These are phyloP conservation scores for Coemansia aciculifera DNA, from an alignment of 192 early-diverging fungal genomes.

Conservation along the genomic window DNA sequence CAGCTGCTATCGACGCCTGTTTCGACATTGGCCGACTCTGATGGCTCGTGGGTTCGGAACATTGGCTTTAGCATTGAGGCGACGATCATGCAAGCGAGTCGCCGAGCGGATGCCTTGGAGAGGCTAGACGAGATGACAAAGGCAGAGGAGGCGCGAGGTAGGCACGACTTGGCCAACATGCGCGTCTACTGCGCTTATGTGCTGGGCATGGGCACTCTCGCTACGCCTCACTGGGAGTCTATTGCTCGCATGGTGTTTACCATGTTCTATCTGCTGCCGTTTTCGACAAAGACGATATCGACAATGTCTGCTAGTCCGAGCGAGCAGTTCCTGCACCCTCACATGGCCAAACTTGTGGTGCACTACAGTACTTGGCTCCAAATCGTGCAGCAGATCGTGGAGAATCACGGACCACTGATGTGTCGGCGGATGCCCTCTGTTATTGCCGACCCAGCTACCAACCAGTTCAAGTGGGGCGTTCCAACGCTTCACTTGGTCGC, in stretches of 20 bases:
- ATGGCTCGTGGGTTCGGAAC: conserved; percentile 46
- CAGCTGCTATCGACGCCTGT: conserved; percentile 30
- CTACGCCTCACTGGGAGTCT: conserved; percentile 30
- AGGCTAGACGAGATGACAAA: conserved; percentile 34
- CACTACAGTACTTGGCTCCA: conserved; percentile 45
- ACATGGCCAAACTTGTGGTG: conserved; percentile 16
- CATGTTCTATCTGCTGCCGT: conserved; percentile 47
- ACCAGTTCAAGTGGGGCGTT: conserved; percentile 50
- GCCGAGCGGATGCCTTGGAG: conserved; percentile 38
- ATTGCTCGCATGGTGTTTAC: conserved; percentile 41
- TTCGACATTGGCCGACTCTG: conserved; percentile 27
- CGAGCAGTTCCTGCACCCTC: conserved; percentile 4
- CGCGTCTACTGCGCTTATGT: conserved; percentile 40
- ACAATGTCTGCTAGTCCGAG: neutral
- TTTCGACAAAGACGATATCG: conserved; percentile 22
- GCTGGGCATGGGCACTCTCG: conserved; percentile 34
- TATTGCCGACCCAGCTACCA: conserved; percentile 37
- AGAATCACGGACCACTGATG: conserved; percentile 39
- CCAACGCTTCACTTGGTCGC: conserved; percentile 42
- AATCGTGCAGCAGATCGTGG: conserved; percentile 42
- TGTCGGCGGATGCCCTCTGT: conserved; percentile 44
- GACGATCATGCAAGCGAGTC: conserved; percentile 43
- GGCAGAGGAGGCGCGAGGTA: neutral
- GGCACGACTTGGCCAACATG: conserved; percentile 20
- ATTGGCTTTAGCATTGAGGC: conserved; percentile 54